Conservation (phyloP, 208 protist species). For the Crithidia thermophila region DNA sequence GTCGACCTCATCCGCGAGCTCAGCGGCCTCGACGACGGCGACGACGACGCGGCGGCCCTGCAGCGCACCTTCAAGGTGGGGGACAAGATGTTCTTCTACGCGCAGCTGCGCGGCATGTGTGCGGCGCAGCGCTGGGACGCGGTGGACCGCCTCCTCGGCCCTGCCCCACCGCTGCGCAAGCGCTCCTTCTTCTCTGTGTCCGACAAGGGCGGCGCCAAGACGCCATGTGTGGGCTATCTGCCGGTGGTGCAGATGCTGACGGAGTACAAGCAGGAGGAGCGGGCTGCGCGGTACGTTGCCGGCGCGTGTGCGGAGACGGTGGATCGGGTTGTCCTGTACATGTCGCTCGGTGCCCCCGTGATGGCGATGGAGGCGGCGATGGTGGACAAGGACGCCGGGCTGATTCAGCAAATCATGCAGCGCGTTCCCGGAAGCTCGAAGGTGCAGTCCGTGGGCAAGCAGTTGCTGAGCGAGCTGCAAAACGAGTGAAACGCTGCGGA, state of each 20-base stretch:
- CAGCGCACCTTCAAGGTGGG: constrained; percentile 29
- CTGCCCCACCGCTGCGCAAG: constrained; percentile 28
- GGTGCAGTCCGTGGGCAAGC: constrained; percentile 28
- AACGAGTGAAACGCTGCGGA: constrained; percentile 7
- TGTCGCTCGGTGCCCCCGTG: constrained; percentile 37
- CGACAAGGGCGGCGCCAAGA: neutral
- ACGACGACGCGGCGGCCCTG: constrained; percentile 19
- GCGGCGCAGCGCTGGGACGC: constrained; percentile 31
- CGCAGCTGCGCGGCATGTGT: constrained; percentile 43
- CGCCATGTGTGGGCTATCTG: constrained; percentile 35
- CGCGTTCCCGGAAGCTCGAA: constrained; percentile 27
- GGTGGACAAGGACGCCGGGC: constrained; percentile 24
- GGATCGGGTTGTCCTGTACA: constrained; percentile 50
- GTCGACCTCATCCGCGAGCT: constrained; percentile 29
- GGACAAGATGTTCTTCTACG: constrained; percentile 35
- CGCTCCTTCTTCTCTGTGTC: constrained; percentile 27
- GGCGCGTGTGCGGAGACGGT: constrained; percentile 33
- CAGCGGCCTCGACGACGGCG: constrained; percentile 26
- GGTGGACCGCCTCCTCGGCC: constrained; percentile 36
- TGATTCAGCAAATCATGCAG: constrained; percentile 57
- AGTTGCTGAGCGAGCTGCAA: constrained; percentile 30
- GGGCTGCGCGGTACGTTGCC: constrained; percentile 42
- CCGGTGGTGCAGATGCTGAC: constrained; percentile 37
- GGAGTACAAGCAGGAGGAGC: constrained; percentile 34
- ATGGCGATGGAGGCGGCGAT: constrained; percentile 59